phyloP scores from a whole-genome alignment of 1,139 yeast genomes.

The Ogataea hybrid region DNA sequence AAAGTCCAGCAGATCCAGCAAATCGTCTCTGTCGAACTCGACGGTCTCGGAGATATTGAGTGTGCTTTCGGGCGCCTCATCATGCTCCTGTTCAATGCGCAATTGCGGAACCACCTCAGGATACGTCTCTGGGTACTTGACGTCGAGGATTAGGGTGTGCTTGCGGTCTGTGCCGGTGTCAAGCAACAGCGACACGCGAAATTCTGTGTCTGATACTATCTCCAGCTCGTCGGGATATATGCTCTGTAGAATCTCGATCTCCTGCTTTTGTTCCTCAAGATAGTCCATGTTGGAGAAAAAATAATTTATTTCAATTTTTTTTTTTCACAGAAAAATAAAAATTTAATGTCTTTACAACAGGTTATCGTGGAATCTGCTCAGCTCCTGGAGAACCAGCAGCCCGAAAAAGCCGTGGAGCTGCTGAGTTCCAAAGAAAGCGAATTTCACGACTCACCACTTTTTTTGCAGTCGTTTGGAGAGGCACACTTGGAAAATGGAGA shows the following conservation, averaged over 20 bases:
- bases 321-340: not conserved
- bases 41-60: constrained; percentile 57
- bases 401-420: constrained; percentile 40
- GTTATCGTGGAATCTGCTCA: constrained; percentile 23
- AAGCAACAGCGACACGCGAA: constrained; percentile 45
- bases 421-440: constrained; percentile 35
- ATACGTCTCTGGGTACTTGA: constrained; percentile 67
- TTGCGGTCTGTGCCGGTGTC: constrained; percentile 59
- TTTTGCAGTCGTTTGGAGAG: constrained; percentile 63
- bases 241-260: constrained; percentile 78
- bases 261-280: constrained; percentile 73
- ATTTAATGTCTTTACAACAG: constrained; percentile 11
- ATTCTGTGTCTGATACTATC: constrained; percentile 42
- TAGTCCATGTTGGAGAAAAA: constrained; percentile 52
- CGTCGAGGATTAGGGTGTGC: constrained; percentile 51
- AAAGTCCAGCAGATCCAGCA: constrained; percentile 39
- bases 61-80: constrained; percentile 41
- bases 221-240: constrained; percentile 89
- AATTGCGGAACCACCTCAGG: constrained; percentile 70
- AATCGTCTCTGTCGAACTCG: constrained; percentile 47
- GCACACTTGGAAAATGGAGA: constrained; percentile 74
- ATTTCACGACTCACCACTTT: constrained; percentile 35
- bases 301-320: not conserved
- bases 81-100: constrained; percentile 40
- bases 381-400: constrained; percentile 35